phyloP scores from a whole-genome alignment of 495 filamentous ascomycete species.

The Parachaetomium inaequale region DNA sequence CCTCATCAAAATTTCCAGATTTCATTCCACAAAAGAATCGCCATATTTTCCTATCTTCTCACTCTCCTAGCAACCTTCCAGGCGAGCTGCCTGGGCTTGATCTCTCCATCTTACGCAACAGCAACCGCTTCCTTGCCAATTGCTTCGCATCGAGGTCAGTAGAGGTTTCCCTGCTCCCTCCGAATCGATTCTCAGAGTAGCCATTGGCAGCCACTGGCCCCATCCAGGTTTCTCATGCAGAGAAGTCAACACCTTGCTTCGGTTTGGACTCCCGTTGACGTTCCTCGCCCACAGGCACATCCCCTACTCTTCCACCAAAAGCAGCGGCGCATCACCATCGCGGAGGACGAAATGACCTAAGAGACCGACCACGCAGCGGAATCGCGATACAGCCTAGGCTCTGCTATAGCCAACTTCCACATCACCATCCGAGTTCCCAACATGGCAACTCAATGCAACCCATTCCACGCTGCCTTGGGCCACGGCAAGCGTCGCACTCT shows the following conservation, averaged over 20 bases:
- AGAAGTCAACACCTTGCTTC: not conserved
- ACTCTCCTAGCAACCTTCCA: not conserved
- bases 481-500: slow-evolving; percentile 2
- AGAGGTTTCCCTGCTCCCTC: no score
- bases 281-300: not conserved
- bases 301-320: not conserved
- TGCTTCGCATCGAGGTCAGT: not conserved
- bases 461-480: not conserved
- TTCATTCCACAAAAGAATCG: not conserved
- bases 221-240: not conserved
- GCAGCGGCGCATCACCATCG: not conserved
- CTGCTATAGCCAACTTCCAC: not conserved
- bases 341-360: not conserved
- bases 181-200: not conserved
- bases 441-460: slow-evolving; percentile 6
- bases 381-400: not conserved
- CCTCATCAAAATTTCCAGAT: not conserved
- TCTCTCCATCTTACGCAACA: not conserved
- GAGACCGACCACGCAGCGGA: not conserved
- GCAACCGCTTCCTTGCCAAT: not conserved
- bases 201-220: not conserved
- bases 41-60: not conserved
- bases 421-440: not conserved
- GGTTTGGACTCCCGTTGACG: not conserved
- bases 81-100: not conserved